phyloP scores from a whole-genome alignment of 257 asterid species.

The Eucommia ulmoides region DNA sequence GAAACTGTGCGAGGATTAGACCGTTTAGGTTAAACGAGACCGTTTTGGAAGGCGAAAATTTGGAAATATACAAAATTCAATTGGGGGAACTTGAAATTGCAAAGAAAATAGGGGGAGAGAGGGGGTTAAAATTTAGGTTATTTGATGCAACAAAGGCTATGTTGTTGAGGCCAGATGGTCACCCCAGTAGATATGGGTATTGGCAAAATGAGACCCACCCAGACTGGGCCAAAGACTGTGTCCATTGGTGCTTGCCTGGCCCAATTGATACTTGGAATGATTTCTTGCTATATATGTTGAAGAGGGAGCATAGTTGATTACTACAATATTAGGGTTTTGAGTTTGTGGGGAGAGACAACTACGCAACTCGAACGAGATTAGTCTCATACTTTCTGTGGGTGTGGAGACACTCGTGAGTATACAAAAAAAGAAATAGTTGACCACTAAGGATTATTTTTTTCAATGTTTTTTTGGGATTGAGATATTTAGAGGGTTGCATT shows the following conservation, averaged over 20 bases:
- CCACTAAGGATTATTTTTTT: too few species aligned
- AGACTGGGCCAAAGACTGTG: conserved; percentile 44
- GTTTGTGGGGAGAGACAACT: too few species aligned
- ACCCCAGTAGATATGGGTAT: conserved; percentile 55
- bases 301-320: conserved; percentile 6
- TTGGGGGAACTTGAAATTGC: conserved; percentile 3
- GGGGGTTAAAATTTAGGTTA: conserved; percentile 7
- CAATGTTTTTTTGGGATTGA: too few species aligned
- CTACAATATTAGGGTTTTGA: too few species aligned
- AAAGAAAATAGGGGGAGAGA: neutral
- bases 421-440: too few species aligned
- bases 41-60: conserved; percentile 1
- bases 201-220: conserved; percentile 19
- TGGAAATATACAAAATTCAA: conserved; percentile 7
- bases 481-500: too few species aligned
- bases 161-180: conserved; percentile 63
- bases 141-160: conserved; percentile 42
- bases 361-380: too few species aligned
- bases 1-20: conserved; percentile 6
- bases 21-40: conserved; percentile 9
- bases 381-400: too few species aligned
- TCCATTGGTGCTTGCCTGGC: conserved; percentile 72
- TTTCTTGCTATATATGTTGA: conserved; percentile 38
- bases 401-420: too few species aligned
- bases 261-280: conserved; percentile 64